phyloP scores from a whole-genome alignment of 352 stramenopile genomes.

The Phytophthora agathidicida region DNA sequence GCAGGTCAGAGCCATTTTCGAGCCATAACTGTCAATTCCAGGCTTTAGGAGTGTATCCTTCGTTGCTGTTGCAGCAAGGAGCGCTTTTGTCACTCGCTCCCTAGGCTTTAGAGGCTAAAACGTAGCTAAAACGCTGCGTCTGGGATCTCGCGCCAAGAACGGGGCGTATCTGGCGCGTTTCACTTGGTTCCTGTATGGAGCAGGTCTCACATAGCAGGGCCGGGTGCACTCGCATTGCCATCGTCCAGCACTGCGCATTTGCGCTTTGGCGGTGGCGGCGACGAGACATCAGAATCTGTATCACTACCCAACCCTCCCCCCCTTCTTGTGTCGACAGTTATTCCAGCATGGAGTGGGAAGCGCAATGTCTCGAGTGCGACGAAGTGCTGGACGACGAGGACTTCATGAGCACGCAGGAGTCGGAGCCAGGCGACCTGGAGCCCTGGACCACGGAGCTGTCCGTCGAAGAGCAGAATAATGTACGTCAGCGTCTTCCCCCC shows the following conservation, averaged over 20 bases:
- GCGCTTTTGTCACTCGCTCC: too few relatives aligned
- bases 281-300: slow-evolving; percentile 17
- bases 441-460: slow-evolving; percentile 37
- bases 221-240: slow-evolving; percentile 29
- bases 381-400: slow-evolving; percentile 81
- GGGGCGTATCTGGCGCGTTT: slow-evolving; percentile 1
- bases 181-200: slow-evolving; percentile 26
- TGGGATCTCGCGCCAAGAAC: slow-evolving; percentile 30
- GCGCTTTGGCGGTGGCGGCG: slow-evolving; percentile 16
- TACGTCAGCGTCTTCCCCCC: slow-evolving; percentile 6
- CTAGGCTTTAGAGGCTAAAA: background rate
- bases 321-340: background rate
- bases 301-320: background rate
- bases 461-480: slow-evolving; percentile 50
- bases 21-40: too few relatives aligned
- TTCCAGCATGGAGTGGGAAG: slow-evolving; percentile 61
- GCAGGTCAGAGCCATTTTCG: too few relatives aligned
- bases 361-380: slow-evolving; percentile 75
- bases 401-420: slow-evolving; percentile 48
- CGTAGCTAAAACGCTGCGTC: background rate
- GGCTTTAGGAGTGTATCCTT: too few relatives aligned
- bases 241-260: slow-evolving; percentile 36
- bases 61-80: too few relatives aligned
- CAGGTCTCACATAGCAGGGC: slow-evolving; percentile 24
- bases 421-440: slow-evolving; percentile 18